phyloP scores from a whole-genome alignment of 2,329 filamentous ascomycete genomes.

The Nemania serpens region DNA sequence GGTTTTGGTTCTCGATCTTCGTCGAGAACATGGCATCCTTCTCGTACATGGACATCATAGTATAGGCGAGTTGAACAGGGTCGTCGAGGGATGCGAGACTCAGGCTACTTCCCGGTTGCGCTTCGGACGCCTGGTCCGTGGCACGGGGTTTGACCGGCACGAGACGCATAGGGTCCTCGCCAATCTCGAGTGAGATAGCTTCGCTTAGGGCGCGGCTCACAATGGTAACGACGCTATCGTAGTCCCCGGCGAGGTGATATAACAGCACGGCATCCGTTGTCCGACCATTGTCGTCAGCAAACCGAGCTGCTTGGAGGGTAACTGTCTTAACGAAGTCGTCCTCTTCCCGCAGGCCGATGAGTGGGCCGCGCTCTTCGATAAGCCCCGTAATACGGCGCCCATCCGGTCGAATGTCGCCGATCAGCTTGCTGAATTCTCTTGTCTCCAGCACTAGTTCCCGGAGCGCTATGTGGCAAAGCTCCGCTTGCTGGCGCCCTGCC shows the following conservation, averaged over 20 bases:
- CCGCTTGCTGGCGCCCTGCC: slow-evolving; percentile 75
- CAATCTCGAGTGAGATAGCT: slow-evolving; percentile 83
- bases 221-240: slow-evolving; percentile 89
- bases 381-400: slow-evolving; percentile 83
- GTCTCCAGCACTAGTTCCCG: slow-evolving; percentile 96
- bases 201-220: slow-evolving; percentile 90
- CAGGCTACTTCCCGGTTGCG: slow-evolving; percentile 59
- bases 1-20: slow-evolving; percentile 61
- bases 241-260: slow-evolving; percentile 93
- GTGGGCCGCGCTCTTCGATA: slow-evolving; percentile 80
- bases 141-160: slow-evolving; percentile 78
- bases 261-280: slow-evolving; percentile 92
- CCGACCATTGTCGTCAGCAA: slow-evolving; percentile 91
- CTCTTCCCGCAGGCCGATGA: slow-evolving; percentile 81
- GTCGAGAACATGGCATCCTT: slow-evolving; percentile 64
- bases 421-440: slow-evolving; percentile 88
- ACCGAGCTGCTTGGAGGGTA: slow-evolving; percentile 86
- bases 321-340: slow-evolving; percentile 89
- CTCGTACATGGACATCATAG: slow-evolving; percentile 68
- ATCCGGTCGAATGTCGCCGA: slow-evolving; percentile 88
- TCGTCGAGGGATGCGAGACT: slow-evolving; percentile 65
- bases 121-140: slow-evolving; percentile 46
- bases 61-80: slow-evolving; percentile 62
- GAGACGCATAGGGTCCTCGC: slow-evolving; percentile 76
- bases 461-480: slow-evolving; percentile 87